phyloP scores from a whole-genome alignment of 371 early-diverging fungal genomes.

The Mucor velutinosus region DNA sequence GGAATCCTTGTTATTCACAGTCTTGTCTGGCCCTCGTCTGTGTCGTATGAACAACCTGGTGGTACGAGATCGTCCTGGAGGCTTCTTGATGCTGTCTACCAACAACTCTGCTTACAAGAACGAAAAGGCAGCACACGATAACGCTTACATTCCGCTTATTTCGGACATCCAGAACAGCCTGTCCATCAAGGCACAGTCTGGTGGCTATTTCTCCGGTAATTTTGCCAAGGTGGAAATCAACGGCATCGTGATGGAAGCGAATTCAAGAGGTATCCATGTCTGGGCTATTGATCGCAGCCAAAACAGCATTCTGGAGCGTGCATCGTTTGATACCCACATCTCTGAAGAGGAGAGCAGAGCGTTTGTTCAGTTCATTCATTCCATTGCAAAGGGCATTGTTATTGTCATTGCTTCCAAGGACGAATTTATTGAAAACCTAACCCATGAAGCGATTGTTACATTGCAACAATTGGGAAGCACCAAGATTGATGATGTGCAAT shows the following conservation, averaged over 20 bases:
- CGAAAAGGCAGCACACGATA: not conserved
- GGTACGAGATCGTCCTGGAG: slow-evolving; percentile 46
- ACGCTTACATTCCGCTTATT: slow-evolving; percentile 19
- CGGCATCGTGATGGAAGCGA: slow-evolving; percentile 52
- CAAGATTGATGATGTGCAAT: slow-evolving; percentile 53
- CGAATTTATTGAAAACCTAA: slow-evolving; percentile 69
- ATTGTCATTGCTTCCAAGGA: slow-evolving; percentile 76
- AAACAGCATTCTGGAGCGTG: slow-evolving; percentile 63
- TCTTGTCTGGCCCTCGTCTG: slow-evolving; percentile 68
- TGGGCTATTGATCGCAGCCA: slow-evolving; percentile 69
- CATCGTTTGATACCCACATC: slow-evolving; percentile 77
- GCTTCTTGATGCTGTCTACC: slow-evolving; percentile 33
- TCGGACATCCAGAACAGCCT: slow-evolving; percentile 10
- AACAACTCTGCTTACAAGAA: not conserved
- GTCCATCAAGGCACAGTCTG: slow-evolving; percentile 65
- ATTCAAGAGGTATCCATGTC: slow-evolving; percentile 75
- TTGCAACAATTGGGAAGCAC: slow-evolving; percentile 66
- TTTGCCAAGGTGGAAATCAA: slow-evolving; percentile 75
- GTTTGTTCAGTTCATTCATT: slow-evolving; percentile 66
- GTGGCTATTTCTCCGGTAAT: slow-evolving; percentile 73
- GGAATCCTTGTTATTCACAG: slow-evolving; percentile 69
- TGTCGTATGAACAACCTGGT: slow-evolving; percentile 36
- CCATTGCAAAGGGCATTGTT: slow-evolving; percentile 64
- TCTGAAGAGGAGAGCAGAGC: slow-evolving; percentile 67
- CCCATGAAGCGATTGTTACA: slow-evolving; percentile 55